Base-by-base conservation (phyloP, 176 grass and related monocot genomes). In the Eragrostis nindensis region DNA sequence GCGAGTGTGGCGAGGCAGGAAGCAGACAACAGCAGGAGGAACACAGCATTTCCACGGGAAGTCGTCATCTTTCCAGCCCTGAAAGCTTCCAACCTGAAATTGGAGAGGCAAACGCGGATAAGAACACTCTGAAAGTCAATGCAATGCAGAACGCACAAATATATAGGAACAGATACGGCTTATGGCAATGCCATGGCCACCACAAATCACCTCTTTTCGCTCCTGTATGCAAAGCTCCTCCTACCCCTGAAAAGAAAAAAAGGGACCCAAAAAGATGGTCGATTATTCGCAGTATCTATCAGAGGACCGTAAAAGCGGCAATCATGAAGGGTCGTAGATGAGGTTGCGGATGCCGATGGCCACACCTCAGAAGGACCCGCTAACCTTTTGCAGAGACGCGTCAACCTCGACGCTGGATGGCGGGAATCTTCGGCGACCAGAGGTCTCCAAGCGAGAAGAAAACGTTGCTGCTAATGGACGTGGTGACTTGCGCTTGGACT, bases 281-380 rank as follows among this genome's bases (percentile, higher is more conserved):
- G 57, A 61, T 27, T 84, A 87, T 87, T 84, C 82, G 39, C 74
- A 7, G 36, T 62, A 36, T 48, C 62, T 18, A 18, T 70, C 81
- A 54, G 25, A 80, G 39, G 41, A 89, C 70, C 63, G 65, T 54
- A 75, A 89, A 75, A 76, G 45, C 43, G 21, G 24, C 55, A 84
- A 89, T 84, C 70, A 64, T 88, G 59, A 46, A 63, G 14, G 2
- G 48, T 0, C n/a, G 7, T 12, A 48, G 75, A n/a, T 22, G 56
- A 19, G 14, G 26, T 73, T 38, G 39, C 30, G 24, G 77, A 72
- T 18, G 71, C 12, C 26, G 41, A 48, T 43, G 16, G 42, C 74
- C 73, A 77, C 82, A 61, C 21, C 17, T 29, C 30, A 42, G 18
- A 55, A 62, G 36, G 53, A 29, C 2, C 25, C 39, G 6, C 49